Evolutionary conservation across 352 stramenopile genomes (phyloP), one percentile per base, ranked within the genome.

Genomic region (Aphanomyces invadans): DNA sequence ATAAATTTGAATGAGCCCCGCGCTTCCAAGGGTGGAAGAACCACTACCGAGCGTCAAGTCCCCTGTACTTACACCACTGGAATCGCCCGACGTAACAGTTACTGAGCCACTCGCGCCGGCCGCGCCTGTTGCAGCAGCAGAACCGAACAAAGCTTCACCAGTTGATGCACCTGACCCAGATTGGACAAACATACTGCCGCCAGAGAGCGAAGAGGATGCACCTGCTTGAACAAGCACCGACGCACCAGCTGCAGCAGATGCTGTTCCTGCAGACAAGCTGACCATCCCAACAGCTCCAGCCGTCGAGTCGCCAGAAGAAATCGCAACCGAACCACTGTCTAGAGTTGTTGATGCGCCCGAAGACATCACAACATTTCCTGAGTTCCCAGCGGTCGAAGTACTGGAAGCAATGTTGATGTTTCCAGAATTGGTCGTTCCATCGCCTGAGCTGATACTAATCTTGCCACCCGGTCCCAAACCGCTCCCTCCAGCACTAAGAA

Each of bases 261-360:
- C 52, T 44, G 39, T 59, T 32, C 76, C 74, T 15, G 69, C 75
- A 39, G 62, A 72, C 36, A 83, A 48, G 39, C 67, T 62, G 15
- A 70, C 17, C 17, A 52, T 66, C 3, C 74, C 76, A 63, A 70
- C 74, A 44, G 62, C 69, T 62, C 60, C 63, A 29, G 38, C 62
- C 49, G 17, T 45, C 31, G 70, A 55, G 39, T 62, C 70, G 21
- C 74, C 74, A 57, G 70, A 73, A 25, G 32, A 48, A 70, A 84
- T 71, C 17, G 52, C 25, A 59, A 75, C 73, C 59, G 53, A 42
- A 12, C 73, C 76, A 52, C 74, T 79, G 33, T 49, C 70, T 62
- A 73, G 61, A 45, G 61, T 48, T 10, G 29, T 36, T 9, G 69
- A 70, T 1, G 21, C 17, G 26, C 69, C 69, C 42, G 49, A 39